phyloP scores from a whole-genome alignment of 2,329 filamentous ascomycete genomes.

The Cryphonectria radicalis region DNA sequence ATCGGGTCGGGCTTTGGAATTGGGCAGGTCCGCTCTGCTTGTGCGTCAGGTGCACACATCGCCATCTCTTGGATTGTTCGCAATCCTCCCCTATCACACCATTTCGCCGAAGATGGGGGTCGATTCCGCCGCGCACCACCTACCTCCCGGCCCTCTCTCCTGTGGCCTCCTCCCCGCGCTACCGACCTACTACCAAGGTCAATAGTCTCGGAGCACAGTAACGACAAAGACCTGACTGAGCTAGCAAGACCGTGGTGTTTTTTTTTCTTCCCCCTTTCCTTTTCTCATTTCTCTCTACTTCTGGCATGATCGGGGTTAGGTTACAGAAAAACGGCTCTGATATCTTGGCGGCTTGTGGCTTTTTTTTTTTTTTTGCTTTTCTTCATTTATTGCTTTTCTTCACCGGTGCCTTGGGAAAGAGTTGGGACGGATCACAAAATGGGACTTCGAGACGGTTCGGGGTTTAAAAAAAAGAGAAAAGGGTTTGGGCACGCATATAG shows the following conservation, averaged over 20 bases:
- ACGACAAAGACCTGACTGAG: constrained; percentile 2
- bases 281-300: constrained; percentile 14
- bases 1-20: constrained; percentile 30
- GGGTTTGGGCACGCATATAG: constrained; percentile 37
- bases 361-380: constrained; percentile 19
- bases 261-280: neutral
- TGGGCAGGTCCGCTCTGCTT: constrained; percentile 30
- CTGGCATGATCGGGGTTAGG: constrained; percentile 28
- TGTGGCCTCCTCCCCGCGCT: neutral
- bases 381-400: constrained; percentile 18
- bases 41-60: constrained; percentile 28
- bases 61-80: constrained; percentile 13
- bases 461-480: constrained; percentile 31
- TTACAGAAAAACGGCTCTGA: constrained; percentile 29
- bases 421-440: constrained; percentile 27
- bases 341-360: constrained; percentile 13
- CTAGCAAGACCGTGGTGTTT: constrained; percentile 9
- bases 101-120: constrained; percentile 12
- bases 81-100: constrained; percentile 16
- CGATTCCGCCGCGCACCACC: constrained; percentile 8
- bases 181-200: constrained; percentile 2
- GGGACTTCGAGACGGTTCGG: constrained; percentile 28
- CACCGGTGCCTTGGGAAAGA: constrained; percentile 25
- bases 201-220: constrained; percentile 10
- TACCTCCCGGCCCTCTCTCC: neutral